Base-by-base conservation (phyloP, 495 filamentous ascomycete genomes). In the Mycothermus thermophilus region DNA sequence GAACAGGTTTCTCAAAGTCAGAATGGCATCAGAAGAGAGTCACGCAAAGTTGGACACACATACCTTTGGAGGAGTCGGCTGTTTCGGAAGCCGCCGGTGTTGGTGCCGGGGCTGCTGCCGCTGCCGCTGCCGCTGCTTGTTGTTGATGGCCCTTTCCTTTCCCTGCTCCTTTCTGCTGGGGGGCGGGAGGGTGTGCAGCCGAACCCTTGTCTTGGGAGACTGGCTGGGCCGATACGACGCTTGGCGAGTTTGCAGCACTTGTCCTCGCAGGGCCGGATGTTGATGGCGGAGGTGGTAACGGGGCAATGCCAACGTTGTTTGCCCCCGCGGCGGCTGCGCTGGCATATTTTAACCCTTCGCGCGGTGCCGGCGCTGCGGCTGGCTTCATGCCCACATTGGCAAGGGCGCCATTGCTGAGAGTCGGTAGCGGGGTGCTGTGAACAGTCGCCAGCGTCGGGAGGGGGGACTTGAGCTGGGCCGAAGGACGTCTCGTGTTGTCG, bases 321-420 rank as follows among this genome's bases (percentile, higher is more conserved):
- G 92, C 92, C 1, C 90, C 90, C 0, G 90, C 92, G 0, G 90
- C 92, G 0, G 90, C 90, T 0, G 90, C 90, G 13, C 90, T 94
- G 20, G 92, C 90, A 54, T 96, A 96, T 58, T 95, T 95, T 44
- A 96, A 63, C 0, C 82, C 82, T 52, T 96, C 88, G 21, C 83
- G 86, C 16, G 86, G 75, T 27, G 81, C 75, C 6, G 90, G 92
- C 47, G 83, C 48, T 9, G 88, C 80, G 10, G 92, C 90, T 12
- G 90, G 87, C 58, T 96, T 97, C 90, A 96, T 83, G 36, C 60
- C 51, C 18, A 51, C 40, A 34, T 39, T 64, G 27, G 57, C 54
- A 15, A 57, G 43, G 19, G 64, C 70, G 44, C 73, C 71, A 49
- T 73, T 83, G 35, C 67, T 69, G 34, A 76, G 65, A 44, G 57